Percentiles rank a stretch among this genome's conserved stretches.
phyloP scores from a whole-genome alignment of 2,329 filamentous ascomycete genomes.

The Gyromitra esculenta region DNA sequence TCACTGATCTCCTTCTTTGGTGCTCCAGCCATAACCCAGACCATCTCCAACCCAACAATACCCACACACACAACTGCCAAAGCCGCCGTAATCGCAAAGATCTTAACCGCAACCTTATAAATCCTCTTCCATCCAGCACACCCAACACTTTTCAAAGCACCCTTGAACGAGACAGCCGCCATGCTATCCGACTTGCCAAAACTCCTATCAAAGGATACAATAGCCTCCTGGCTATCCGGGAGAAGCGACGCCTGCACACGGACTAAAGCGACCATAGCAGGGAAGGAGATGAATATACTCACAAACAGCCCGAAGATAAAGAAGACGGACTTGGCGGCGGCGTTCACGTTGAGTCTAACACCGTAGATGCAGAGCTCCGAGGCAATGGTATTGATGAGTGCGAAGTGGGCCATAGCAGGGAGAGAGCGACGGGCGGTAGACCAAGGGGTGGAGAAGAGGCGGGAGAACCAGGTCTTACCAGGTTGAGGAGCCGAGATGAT shows the following conservation, averaged over 20 bases:
- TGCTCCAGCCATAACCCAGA: conserved; percentile 5
- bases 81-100: not conserved
- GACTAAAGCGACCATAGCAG: conserved; percentile 77
- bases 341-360: not conserved
- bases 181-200: conserved; percentile 65
- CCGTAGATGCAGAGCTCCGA: conserved; percentile 55
- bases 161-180: conserved; percentile 32
- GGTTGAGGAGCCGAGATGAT: conserved; percentile 77
- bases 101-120: conserved; percentile 7
- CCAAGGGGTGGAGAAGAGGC: conserved; percentile 72
- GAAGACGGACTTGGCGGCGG: conserved; percentile 58
- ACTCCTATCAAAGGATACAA: conserved; percentile 89
- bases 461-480: conserved; percentile 71
- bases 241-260: conserved; percentile 89
- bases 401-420: conserved; percentile 72
- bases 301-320: conserved; percentile 63
- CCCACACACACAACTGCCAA: not conserved
- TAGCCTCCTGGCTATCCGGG: conserved; percentile 79
- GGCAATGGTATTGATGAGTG: conserved; percentile 65
- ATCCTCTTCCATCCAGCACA: conserved; percentile 45
- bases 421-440: conserved; percentile 74
- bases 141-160: conserved; percentile 49
- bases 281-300: conserved; percentile 74
- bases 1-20: not conserved
- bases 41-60: not conserved